Evolutionary conservation across 257 asterid genomes (phyloP).

Genomic region (Linaria vulgaris): DNA sequence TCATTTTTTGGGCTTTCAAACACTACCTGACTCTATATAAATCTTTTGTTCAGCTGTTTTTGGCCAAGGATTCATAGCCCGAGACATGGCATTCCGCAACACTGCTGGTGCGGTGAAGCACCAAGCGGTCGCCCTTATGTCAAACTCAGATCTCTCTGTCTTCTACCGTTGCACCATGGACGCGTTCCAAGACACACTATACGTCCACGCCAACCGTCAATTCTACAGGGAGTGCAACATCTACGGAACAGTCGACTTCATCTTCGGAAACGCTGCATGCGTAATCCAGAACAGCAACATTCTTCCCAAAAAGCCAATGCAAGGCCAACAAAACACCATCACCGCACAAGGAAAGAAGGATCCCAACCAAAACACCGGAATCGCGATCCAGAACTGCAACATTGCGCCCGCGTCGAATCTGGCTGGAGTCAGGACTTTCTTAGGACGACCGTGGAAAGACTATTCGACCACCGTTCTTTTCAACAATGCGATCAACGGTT

Average conservation of each 20-base stretch:
- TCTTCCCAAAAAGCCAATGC: constrained; percentile 42
- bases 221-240: constrained; percentile 55
- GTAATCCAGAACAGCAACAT: constrained; percentile 50
- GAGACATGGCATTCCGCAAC: constrained; percentile 64
- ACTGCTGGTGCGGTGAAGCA: constrained; percentile 54
- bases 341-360: constrained; percentile 57
- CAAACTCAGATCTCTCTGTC: constrained; percentile 45
- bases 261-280: constrained; percentile 50
- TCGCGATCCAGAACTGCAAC: constrained; percentile 70
- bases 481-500: constrained; percentile 38
- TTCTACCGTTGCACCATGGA: constrained; percentile 53
- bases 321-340: constrained; percentile 50
- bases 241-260: constrained; percentile 55
- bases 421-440: constrained; percentile 45
- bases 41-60: constrained; percentile 46
- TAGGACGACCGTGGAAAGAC: constrained; percentile 92
- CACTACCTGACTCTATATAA: too few species aligned
- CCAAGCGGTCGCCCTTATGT: constrained; percentile 59
- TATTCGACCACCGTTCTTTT: constrained; percentile 66
- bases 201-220: constrained; percentile 52
- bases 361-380: constrained; percentile 64
- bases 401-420: constrained; percentile 57
- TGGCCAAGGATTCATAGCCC: constrained; percentile 66
- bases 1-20: too few species aligned
- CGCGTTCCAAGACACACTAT: constrained; percentile 52